Percentiles rank a stretch among this genome's conserved stretches.
Evolutionary conservation across 2,329 filamentous ascomycete genomes (phyloP).

Genomic region (Uncinocarpus reesii): DNA sequence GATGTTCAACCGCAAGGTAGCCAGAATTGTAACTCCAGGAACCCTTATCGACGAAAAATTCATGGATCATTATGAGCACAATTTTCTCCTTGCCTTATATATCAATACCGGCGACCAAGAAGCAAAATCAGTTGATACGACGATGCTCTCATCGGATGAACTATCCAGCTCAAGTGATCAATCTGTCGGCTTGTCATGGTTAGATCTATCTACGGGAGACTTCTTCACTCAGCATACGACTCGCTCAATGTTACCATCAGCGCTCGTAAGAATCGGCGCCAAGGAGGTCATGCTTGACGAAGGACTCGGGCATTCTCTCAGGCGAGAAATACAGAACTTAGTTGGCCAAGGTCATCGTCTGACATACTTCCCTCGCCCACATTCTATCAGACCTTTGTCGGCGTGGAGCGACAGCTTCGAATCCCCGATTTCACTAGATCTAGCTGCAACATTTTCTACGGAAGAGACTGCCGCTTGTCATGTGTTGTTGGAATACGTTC

Average conservation of each 20-base stretch:
- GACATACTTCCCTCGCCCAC: conserved; percentile 53
- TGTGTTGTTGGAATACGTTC: conserved; percentile 74
- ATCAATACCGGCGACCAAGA: conserved; percentile 31
- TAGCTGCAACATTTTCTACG: conserved; percentile 48
- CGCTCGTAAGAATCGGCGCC: conserved; percentile 71
- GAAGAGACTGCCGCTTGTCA: conserved; percentile 68
- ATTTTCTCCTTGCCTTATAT: conserved; percentile 78
- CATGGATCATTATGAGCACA: conserved; percentile 87
- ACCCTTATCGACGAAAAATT: conserved; percentile 97
- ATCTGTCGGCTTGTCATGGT: conserved; percentile 72
- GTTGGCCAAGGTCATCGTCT: conserved; percentile 66
- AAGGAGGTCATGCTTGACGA: conserved; percentile 74
- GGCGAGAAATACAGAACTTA: conserved; percentile 55
- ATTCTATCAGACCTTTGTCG: conserved; percentile 41
- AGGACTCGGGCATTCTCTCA: conserved; percentile 46
- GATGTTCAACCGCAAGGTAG: conserved; percentile 73
- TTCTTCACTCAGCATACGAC: conserved; percentile 77
- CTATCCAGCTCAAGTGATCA: conserved; percentile 29
- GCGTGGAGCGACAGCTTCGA: conserved; percentile 73
- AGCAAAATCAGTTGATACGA: conserved; percentile 17
- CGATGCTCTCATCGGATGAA: conserved; percentile 16
- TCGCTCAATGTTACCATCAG: conserved; percentile 61
- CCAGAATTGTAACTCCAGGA: conserved; percentile 82
- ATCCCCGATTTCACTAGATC: conserved; percentile 50
- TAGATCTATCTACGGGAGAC: conserved; percentile 88